phyloP scores from a whole-genome alignment of 495 filamentous ascomycete genomes.

The Neurospora sp. region DNA sequence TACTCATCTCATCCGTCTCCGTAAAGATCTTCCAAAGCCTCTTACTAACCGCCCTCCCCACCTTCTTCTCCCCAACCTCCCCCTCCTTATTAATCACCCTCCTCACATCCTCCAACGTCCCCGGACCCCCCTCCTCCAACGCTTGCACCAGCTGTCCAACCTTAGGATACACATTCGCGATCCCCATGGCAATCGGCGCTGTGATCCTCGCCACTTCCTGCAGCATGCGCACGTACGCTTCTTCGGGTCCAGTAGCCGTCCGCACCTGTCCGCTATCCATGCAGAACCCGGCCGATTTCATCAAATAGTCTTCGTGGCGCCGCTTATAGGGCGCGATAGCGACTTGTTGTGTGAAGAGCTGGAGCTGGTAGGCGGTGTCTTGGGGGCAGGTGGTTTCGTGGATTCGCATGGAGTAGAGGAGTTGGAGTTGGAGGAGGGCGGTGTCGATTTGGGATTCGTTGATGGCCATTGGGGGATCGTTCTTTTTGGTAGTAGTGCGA shows the following conservation, averaged over 20 bases:
- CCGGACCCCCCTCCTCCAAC: slow-evolving; percentile 49
- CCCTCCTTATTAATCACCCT: slow-evolving; percentile 64
- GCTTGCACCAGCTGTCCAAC: slow-evolving; percentile 46
- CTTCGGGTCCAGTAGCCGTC: slow-evolving; percentile 52
- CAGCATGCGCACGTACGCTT: slow-evolving; percentile 71
- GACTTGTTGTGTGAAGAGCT: slow-evolving; percentile 72
- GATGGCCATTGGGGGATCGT: slow-evolving; percentile 39
- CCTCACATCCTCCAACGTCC: slow-evolving; percentile 48
- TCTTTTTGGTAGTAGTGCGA: slow-evolving; percentile 25
- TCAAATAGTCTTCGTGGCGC: slow-evolving; percentile 26
- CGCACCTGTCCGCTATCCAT: slow-evolving; percentile 78
- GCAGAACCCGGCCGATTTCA: slow-evolving; percentile 56
- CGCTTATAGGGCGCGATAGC: slow-evolving; percentile 64
- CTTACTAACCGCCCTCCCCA: slow-evolving; percentile 63
- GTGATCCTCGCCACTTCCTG: slow-evolving; percentile 70
- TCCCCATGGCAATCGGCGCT: slow-evolving; percentile 60
- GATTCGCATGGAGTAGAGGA: slow-evolving; percentile 56
- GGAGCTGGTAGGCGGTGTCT: slow-evolving; percentile 70
- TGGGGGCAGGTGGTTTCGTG: slow-evolving; percentile 54
- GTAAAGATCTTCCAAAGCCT: slow-evolving; percentile 67
- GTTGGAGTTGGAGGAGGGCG: slow-evolving; percentile 61
- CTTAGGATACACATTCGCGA: slow-evolving; percentile 50
- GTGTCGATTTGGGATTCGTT: slow-evolving; percentile 67
- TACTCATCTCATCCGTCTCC: slow-evolving; percentile 53
- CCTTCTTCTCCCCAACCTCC: slow-evolving; percentile 48